Percentiles rank a stretch among this genome's conserved stretches.
These are phyloP conservation scores for Aureobasidium sp. DNA, from an alignment of 2,329 filamentous ascomycete genomes.

Conservation along the genomic window DNA sequence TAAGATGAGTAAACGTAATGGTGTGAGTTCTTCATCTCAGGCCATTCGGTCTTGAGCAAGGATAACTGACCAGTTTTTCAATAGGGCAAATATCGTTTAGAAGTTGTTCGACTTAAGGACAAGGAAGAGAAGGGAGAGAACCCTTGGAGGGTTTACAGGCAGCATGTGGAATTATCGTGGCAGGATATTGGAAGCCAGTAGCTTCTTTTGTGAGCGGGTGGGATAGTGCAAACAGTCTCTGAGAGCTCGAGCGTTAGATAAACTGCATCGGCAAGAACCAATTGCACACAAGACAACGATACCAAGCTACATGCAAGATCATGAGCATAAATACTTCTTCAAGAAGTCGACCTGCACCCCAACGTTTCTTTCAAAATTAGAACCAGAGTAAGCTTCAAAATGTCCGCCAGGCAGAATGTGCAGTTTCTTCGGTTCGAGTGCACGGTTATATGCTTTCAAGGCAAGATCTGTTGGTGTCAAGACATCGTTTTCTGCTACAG, in stretches of 20 bases:
- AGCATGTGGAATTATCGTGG: not conserved
- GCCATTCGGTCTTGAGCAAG: not conserved
- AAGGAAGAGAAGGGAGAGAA: not conserved
- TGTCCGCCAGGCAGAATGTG: conserved; percentile 33
- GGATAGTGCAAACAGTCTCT: no score
- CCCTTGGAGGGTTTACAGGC: not conserved
- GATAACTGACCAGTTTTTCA: not conserved
- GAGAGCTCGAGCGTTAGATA: not conserved
- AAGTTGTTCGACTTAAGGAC: not conserved
- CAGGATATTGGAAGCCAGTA: not conserved
- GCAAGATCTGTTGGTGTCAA: conserved; percentile 31
- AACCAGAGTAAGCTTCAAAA: conserved; percentile 33
- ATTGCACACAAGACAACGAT: not conserved
- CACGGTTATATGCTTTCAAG: conserved; percentile 30
- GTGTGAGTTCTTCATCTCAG: not conserved
- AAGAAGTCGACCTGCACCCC: not conserved
- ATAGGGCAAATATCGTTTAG: not conserved
- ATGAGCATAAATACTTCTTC: not conserved
- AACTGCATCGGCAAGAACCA: not conserved
- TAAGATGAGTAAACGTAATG: not conserved
- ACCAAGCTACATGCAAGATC: not conserved
- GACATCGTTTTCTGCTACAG: conserved; percentile 29
- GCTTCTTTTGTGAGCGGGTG: not conserved
- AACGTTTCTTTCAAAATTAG: conserved; percentile 28
- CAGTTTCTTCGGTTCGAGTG: conserved; percentile 35